Evolutionary conservation across 1,284 basidiomycete genomes (phyloP), one percentile per base, ranked within the genome.

Genomic region (Tausonia pullulans): DNA sequence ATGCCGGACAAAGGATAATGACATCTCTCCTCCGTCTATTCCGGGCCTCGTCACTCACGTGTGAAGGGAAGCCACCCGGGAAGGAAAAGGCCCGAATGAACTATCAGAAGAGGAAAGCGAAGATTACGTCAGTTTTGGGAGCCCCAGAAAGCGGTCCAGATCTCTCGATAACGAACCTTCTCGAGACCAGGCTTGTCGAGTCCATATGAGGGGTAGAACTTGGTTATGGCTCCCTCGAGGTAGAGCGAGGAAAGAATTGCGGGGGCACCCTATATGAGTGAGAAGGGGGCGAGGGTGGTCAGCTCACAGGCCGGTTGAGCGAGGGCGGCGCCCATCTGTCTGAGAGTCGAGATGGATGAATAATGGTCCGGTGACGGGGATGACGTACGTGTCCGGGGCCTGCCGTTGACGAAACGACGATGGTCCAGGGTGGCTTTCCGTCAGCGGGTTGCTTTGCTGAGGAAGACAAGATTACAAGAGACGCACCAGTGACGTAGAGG

Each of bases 211-310:
- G 86, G 85, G 73, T 86, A 84, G 77, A 91, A 92, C 16, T 76
- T 77, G 43, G 82, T 79, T 61, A 92, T 82, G 5, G 87, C 84
- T 64, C 88, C 85, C 75, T 92, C 90, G 66, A 92, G 79, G 83
- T 87, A 92, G 39, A 91, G 81, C 68, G 84, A 85, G 7, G 88
- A 81, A 14, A 93, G 81, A 48, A 92, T 81, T 39, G 83, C 88
- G 6, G 90, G 90, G 4, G 90, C 90, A 49, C 87, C 63, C n/a
- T 57, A 27, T 27, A 2, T 27, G 27, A 27, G 27, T 27, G 27
- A 27, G 27, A 27, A 27, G 27, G 27, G 1, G 27, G 27, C 27
- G 27, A 27, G 27, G 27, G 27, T 27, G 27, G 27, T 27, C 27
- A 27, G 27, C 27, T 27, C 27, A 27, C 27, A 27, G 27, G 27